Evolutionary conservation across 768 basidiomycete genomes (phyloP).

Genomic region (Cystofilobasidium capitatum): DNA sequence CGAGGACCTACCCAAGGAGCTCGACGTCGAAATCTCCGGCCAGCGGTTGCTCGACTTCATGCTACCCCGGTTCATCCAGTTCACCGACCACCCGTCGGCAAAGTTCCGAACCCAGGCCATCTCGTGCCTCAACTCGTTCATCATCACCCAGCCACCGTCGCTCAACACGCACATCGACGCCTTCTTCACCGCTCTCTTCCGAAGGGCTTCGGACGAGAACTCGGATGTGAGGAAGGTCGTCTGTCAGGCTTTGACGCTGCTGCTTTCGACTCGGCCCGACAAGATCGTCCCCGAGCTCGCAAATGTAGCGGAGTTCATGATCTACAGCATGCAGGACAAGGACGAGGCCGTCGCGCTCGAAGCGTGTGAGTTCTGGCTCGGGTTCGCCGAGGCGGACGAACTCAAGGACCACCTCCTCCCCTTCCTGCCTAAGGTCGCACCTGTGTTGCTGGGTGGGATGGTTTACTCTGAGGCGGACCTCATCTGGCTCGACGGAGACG

Average conservation of each 20-base stretch:
- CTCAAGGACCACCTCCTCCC: constrained; percentile 75
- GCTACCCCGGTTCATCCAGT: constrained; percentile 85
- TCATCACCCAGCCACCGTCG: constrained; percentile 61
- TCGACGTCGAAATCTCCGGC: constrained; percentile 87
- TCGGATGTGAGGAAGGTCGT: constrained; percentile 89
- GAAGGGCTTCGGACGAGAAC: constrained; percentile 86
- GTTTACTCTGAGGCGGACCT: constrained; percentile 91
- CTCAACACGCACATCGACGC: constrained; percentile 83
- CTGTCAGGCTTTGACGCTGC: constrained; percentile 85
- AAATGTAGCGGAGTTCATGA: constrained; percentile 96
- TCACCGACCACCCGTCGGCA: constrained; percentile 70
- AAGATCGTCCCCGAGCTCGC: constrained; percentile 92
- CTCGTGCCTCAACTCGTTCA: constrained; percentile 84
- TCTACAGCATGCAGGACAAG: constrained; percentile 93
- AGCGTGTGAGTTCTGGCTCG: constrained; percentile 99
- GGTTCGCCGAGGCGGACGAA: constrained; percentile 91
- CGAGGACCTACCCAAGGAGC: constrained; percentile 90
- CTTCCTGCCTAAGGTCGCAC: constrained; percentile 79
- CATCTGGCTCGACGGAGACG: constrained; percentile 85
- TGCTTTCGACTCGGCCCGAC: constrained; percentile 85
- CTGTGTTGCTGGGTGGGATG: constrained; percentile 95
- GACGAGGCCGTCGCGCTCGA: constrained; percentile 91
- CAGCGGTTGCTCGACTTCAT: constrained; percentile 89
- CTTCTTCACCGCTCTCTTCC: constrained; percentile 88
- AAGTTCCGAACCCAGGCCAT: constrained; percentile 92